A percentile compares a stretch with the other conserved stretches of the same genome.
Evolutionary conservation across 225 moss, liverwort and hornwort genomes (phyloP).

Genomic region (Physcomitrium patens): DNA sequence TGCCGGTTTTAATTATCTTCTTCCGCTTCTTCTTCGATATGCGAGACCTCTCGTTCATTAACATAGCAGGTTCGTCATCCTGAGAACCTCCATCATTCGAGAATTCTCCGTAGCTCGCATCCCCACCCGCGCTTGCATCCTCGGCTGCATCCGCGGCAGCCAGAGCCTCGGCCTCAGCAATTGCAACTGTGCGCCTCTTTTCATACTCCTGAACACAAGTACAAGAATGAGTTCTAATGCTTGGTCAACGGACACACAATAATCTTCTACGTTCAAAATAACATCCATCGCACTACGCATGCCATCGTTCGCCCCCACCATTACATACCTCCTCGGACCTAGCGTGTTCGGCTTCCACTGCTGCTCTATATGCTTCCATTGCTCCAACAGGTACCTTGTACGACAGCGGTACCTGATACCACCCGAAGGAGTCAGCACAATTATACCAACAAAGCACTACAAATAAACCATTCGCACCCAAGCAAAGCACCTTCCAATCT

Average conservation of each 20-base stretch:
- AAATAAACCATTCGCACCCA: background rate
- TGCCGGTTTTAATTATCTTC: conserved; percentile 64
- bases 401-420: conserved; percentile 61
- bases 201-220: conserved; percentile 54
- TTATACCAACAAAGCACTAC: background rate
- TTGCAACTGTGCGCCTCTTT: conserved; percentile 56
- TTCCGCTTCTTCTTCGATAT: conserved; percentile 80
- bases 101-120: conserved; percentile 25
- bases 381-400: conserved; percentile 63
- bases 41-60: conserved; percentile 44
- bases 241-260: background rate
- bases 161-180: conserved; percentile 69
- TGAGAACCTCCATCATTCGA: conserved; percentile 42
- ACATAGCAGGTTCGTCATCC: conserved; percentile 57
- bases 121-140: conserved; percentile 33
- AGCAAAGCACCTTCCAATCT: background rate
- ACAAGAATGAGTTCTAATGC: too few relatives aligned
- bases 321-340: conserved; percentile 66
- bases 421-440: conserved; percentile 3
- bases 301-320: background rate
- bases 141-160: conserved; percentile 62
- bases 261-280: background rate
- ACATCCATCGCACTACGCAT: background rate
- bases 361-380: conserved; percentile 59
- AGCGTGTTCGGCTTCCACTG: conserved; percentile 57